Percentiles rank a stretch among this genome's conserved stretches.
These are phyloP conservation scores for Mycocentrospora acerina DNA, from an alignment of 2,329 filamentous ascomycete genomes.

Conservation along the genomic window DNA sequence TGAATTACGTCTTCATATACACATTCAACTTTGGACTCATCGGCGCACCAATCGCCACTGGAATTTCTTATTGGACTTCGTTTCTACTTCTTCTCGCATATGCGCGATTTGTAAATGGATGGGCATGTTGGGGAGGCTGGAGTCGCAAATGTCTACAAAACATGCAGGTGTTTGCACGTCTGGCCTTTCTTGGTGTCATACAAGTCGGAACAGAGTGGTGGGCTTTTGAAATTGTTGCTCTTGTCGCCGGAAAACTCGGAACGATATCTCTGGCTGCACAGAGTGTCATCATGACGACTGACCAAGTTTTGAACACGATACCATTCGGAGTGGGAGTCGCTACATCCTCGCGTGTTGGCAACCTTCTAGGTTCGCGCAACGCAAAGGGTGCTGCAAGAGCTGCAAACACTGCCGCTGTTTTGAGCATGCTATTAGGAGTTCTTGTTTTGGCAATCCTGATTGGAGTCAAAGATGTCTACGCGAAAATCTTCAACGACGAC, in stretches of 20 bases:
- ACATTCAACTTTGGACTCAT: slow-evolving; percentile 69
- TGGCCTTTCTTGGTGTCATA: slow-evolving; percentile 74
- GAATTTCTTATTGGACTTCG: slow-evolving; percentile 82
- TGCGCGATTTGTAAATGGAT: slow-evolving; percentile 67
- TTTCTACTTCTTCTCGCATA: slow-evolving; percentile 77
- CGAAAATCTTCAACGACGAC: slow-evolving; percentile 80
- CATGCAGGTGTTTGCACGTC: slow-evolving; percentile 68
- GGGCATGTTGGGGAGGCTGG: slow-evolving; percentile 78
- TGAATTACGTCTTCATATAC: slow-evolving; percentile 72
- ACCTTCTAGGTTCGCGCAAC: slow-evolving; percentile 71
- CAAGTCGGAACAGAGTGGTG: slow-evolving; percentile 93
- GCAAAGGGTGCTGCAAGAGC: slow-evolving; percentile 67
- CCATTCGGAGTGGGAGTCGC: slow-evolving; percentile 86
- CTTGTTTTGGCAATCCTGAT: slow-evolving; percentile 70
- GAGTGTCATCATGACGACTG: slow-evolving; percentile 85
- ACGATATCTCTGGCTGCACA: slow-evolving; percentile 79
- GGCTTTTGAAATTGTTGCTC: slow-evolving; percentile 88
- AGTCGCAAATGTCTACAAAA: slow-evolving; percentile 66
- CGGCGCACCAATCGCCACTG: slow-evolving; percentile 78
- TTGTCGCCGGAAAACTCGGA: slow-evolving; percentile 78
- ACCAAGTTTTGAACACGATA: slow-evolving; percentile 82
- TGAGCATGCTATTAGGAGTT: slow-evolving; percentile 69
- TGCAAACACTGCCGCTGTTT: slow-evolving; percentile 72
- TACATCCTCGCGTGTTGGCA: slow-evolving; percentile 74
- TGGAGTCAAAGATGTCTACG: slow-evolving; percentile 71